Conservation (phyloP, 129 eudicot genomes). For the Tagetes erecta region DNA sequence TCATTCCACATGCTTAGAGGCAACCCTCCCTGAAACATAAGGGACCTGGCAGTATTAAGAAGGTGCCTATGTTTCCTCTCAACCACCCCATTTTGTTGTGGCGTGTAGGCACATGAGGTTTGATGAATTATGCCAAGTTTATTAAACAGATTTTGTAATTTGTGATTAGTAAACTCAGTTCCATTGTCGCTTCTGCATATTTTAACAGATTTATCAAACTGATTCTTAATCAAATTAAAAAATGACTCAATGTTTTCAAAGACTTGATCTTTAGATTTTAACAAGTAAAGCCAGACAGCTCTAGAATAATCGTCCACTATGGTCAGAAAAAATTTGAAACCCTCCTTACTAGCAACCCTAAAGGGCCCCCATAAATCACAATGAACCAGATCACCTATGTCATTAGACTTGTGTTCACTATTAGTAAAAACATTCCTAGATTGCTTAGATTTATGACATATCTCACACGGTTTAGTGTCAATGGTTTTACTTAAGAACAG, state of each 20-base stretch:
- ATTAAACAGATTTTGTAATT: too few relatives aligned
- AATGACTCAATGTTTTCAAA: not conserved
- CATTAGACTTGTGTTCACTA: not conserved
- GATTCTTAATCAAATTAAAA: not conserved
- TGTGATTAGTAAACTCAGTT: not conserved
- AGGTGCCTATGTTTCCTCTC: not conserved
- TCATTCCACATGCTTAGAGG: not conserved
- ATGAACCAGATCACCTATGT: too few relatives aligned
- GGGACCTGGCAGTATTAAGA: not conserved
- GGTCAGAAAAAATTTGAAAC: not conserved
- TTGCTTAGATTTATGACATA: too few relatives aligned
- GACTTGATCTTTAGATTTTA: too few relatives aligned
- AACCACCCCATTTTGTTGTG: not conserved
- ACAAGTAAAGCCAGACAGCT: not conserved
- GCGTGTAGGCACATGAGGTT: not conserved
- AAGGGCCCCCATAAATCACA: too few relatives aligned
- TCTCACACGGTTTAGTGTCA: too few relatives aligned
- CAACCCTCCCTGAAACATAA: not conserved
- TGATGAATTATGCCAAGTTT: not conserved
- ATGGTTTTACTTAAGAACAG: too few relatives aligned
- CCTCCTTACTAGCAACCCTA: not conserved
- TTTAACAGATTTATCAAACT: too few relatives aligned
- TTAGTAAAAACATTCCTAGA: not conserved
- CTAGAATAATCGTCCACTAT: not conserved
- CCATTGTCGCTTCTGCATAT: not conserved